phyloP scores from a whole-genome alignment of 2,329 filamentous ascomycete species.

The Apiospora hydei region DNA sequence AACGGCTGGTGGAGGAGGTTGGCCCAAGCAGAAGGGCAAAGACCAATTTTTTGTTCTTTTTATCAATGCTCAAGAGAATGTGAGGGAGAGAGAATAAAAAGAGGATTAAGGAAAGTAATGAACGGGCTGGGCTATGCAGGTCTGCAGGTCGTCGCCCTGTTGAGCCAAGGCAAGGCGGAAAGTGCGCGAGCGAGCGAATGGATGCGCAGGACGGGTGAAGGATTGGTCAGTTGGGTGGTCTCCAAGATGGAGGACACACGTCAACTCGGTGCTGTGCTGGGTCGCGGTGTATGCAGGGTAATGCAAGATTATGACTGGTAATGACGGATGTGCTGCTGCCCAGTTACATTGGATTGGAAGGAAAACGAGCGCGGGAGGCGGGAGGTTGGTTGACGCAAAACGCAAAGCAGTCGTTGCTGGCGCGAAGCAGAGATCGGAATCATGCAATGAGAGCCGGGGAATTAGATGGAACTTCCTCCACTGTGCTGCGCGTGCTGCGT shows the following conservation, averaged over 20 bases:
- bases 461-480: slow-evolving; percentile 17
- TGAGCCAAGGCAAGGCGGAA: background rate
- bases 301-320: slow-evolving; percentile 11
- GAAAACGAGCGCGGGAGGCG: background rate
- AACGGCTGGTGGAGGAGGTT: background rate
- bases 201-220: background rate
- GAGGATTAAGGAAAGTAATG: slow-evolving; percentile 18
- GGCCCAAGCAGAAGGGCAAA: slow-evolving; percentile 16
- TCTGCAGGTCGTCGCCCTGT: background rate
- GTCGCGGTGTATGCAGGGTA: slow-evolving; percentile 4
- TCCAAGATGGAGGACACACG: slow-evolving; percentile 20
- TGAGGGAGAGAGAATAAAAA: background rate
- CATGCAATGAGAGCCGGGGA: slow-evolving; percentile 11
- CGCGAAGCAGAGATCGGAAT: background rate
- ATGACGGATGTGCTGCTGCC: slow-evolving; percentile 7
- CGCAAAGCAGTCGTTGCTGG: background rate
- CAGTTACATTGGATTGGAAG: slow-evolving; percentile 1
- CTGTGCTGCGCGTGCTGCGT: slow-evolving; percentile 12
- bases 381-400: slow-evolving; percentile 1
- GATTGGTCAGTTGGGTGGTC: slow-evolving; percentile 21
- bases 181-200: slow-evolving; percentile 3
- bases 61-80: background rate
- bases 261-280: slow-evolving; percentile 8
- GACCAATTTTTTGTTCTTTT: background rate
- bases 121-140: background rate